These are phyloP conservation scores for Populus trichocarpa DNA, from an alignment of 441 rosid species.

Conservation along the genomic window DNA sequence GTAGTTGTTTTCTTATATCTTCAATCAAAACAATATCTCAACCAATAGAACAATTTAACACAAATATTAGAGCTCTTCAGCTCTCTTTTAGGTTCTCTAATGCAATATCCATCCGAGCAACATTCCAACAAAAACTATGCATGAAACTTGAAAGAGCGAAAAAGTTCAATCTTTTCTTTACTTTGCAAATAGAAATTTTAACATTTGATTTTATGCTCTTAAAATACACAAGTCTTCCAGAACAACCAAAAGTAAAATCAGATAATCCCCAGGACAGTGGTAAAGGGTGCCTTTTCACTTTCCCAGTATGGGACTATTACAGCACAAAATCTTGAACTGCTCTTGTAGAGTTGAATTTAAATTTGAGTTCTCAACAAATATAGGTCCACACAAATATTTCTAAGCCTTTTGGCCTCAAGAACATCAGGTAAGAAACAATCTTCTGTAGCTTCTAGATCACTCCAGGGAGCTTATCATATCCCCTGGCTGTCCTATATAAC, in stretches of 20 bases:
- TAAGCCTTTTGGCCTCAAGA: background rate
- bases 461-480: background rate
- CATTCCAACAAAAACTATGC: background rate
- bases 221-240: background rate
- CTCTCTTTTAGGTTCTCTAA: background rate
- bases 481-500: background rate
- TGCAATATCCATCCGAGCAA: background rate
- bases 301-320: background rate
- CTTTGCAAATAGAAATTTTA: background rate
- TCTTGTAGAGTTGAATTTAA: background rate
- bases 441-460: background rate
- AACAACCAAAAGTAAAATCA: background rate
- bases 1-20: background rate
- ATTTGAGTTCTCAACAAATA: background rate
- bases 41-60: background rate
- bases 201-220: background rate
- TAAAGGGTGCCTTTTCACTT: background rate
- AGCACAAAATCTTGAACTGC: background rate
- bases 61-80: background rate
- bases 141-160: background rate
- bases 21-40: background rate
- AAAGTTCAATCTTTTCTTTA: background rate
- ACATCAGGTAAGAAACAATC: background rate
- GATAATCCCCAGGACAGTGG: background rate
- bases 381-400: no score